These are phyloP conservation scores for Cytospora leucostoma DNA, from an alignment of 2,329 filamentous ascomycete species.

Conservation along the genomic window DNA sequence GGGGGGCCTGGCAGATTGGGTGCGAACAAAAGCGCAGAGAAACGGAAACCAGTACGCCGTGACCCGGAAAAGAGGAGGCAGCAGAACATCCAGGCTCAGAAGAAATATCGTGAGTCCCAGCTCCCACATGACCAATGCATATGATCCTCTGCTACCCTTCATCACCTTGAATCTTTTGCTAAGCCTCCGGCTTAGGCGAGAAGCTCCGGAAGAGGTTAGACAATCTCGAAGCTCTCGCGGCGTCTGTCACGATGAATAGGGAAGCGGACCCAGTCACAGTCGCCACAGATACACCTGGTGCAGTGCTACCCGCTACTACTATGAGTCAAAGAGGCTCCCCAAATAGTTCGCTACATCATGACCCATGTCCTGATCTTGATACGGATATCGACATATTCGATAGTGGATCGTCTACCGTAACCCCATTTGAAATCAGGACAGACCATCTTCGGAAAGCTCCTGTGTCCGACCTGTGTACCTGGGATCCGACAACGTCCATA, in stretches of 20 bases:
- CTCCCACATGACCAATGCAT: neutral
- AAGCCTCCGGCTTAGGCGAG: constrained; percentile 18
- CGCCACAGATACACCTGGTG: neutral
- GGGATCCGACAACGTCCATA: constrained; percentile 15
- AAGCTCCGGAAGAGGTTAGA: constrained; percentile 29
- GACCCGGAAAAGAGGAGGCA: constrained; percentile 33
- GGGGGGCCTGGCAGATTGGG: neutral
- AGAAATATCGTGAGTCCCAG: constrained; percentile 31
- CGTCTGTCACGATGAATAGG: constrained; percentile 13
- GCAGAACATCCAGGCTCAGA: constrained; percentile 33
- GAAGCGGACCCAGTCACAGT: neutral
- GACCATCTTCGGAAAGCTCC: neutral
- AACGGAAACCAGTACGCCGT: constrained; percentile 27
- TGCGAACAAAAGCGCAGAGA: neutral
- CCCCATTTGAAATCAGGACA: too few relatives aligned
- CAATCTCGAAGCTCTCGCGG: constrained; percentile 28
- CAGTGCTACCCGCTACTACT: neutral
- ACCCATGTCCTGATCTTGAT: neutral
- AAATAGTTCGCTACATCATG: neutral
- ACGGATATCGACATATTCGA: neutral
- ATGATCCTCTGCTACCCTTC: neutral
- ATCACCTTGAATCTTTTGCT: neutral
- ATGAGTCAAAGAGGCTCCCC: neutral
- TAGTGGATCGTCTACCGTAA: neutral
- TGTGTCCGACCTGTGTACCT: neutral